A percentile compares a stretch with the other conserved stretches of the same genome.
phyloP scores from a whole-genome alignment of 2,329 filamentous ascomycete species.

The Fusarium buxicola region DNA sequence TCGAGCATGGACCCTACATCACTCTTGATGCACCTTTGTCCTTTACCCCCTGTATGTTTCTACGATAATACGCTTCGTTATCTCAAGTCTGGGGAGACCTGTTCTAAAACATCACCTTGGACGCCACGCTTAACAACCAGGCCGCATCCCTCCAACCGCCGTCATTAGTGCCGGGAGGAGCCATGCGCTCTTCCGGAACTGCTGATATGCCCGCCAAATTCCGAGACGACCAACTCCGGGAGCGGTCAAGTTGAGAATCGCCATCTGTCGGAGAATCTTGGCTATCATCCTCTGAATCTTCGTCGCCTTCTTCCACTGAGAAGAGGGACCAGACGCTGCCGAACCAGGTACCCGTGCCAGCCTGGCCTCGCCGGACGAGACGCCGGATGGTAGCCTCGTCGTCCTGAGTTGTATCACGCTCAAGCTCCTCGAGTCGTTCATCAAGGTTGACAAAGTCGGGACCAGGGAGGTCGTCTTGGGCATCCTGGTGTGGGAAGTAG shows the following conservation, averaged over 20 bases:
- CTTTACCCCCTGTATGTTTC: constrained; percentile 7
- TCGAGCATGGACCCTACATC: neutral
- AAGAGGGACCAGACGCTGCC: constrained; percentile 71
- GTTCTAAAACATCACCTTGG: constrained; percentile 67
- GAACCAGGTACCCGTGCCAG: constrained; percentile 69
- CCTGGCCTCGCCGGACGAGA: constrained; percentile 65
- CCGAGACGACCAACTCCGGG: constrained; percentile 50
- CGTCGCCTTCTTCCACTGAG: constrained; percentile 70
- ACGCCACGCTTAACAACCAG: constrained; percentile 74
- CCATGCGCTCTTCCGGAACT: constrained; percentile 60
- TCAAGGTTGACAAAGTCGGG: constrained; percentile 74
- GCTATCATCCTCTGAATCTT: constrained; percentile 59
- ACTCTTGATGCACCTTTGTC: constrained; percentile 3
- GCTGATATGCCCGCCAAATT: constrained; percentile 57
- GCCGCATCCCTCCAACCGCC: constrained; percentile 75
- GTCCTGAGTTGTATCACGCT: constrained; percentile 61
- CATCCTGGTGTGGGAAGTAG: constrained; percentile 40
- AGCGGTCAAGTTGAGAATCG: constrained; percentile 45
- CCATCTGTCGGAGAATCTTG: constrained; percentile 48
- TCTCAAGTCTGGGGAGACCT: neutral
- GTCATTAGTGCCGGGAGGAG: constrained; percentile 62
- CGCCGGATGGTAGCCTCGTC: constrained; percentile 70
- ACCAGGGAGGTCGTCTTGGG: constrained; percentile 57
- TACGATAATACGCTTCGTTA: constrained; percentile 12
- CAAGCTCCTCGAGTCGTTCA: constrained; percentile 67